Evolutionary conservation across 441 rosid species (phyloP).

Genomic region (Mallotus japonicus): DNA sequence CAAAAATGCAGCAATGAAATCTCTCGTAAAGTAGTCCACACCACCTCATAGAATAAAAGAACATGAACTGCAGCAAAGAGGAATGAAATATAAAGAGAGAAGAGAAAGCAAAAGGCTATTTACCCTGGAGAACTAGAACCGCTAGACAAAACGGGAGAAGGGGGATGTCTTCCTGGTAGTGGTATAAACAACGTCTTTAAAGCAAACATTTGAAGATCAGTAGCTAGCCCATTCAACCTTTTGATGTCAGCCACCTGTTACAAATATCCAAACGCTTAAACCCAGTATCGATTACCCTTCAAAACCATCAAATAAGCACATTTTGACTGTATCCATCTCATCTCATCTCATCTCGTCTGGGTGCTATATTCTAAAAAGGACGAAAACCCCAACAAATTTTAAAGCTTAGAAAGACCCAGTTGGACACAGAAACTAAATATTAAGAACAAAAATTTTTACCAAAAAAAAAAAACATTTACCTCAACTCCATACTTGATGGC

Average conservation of each 20-base stretch:
- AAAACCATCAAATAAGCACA: constrained; percentile 12
- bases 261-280: constrained; percentile 5
- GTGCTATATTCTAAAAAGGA: not conserved
- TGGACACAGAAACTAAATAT: not conserved
- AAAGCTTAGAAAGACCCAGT: not conserved
- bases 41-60: not conserved
- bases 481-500: constrained; percentile 71
- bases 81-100: not conserved
- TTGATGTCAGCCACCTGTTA: constrained; percentile 57
- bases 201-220: constrained; percentile 77
- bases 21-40: not conserved
- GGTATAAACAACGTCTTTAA: constrained; percentile 52
- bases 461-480: constrained; percentile 28
- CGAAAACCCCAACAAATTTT: not conserved
- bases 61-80: not conserved
- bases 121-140: constrained; percentile 43
- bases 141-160: constrained; percentile 36
- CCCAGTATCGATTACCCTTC: not conserved
- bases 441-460: too few relatives aligned
- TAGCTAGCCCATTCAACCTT: constrained; percentile 54
- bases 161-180: constrained; percentile 61
- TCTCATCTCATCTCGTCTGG: not conserved
- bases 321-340: not conserved
- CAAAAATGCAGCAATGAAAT: not conserved
- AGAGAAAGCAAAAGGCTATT: not conserved